Conservation (phyloP, 1,139 yeast genomes). For the Saccharomyces hybrid region DNA sequence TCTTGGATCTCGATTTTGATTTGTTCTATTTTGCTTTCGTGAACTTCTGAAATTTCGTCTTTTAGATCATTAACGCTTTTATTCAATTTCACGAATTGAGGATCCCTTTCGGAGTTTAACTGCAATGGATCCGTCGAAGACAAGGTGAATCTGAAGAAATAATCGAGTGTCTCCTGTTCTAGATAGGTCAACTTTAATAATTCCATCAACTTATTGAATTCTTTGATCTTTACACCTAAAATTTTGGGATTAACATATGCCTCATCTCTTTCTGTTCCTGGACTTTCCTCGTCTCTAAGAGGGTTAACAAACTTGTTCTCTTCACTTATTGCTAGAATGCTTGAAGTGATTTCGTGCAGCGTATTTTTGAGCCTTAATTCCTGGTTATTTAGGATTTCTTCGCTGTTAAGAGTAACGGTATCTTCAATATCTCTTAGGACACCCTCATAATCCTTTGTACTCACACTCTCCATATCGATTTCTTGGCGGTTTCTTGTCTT, state of each 20-base stretch:
- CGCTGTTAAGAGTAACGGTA: conserved; percentile 16
- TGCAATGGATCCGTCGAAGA: conserved; percentile 18
- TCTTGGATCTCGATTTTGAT: conserved; percentile 15
- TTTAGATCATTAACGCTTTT: conserved; percentile 18
- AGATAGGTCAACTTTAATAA: conserved; percentile 23
- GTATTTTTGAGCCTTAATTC: conserved; percentile 17
- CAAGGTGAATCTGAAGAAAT: conserved; percentile 27
- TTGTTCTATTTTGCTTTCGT: conserved; percentile 14
- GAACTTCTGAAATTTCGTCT: conserved; percentile 10
- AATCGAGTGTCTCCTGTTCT: conserved; percentile 29
- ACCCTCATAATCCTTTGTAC: background rate
- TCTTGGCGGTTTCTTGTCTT: background rate
- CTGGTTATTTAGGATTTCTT: conserved; percentile 17
- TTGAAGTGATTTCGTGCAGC: conserved; percentile 23
- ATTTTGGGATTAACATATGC: conserved; percentile 16
- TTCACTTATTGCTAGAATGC: conserved; percentile 17
- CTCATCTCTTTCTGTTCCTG: background rate
- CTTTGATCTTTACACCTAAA: conserved; percentile 15
- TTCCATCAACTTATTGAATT: conserved; percentile 20
- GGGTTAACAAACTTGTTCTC: conserved; percentile 19
- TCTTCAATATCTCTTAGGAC: conserved; percentile 10
- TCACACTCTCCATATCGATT: background rate
- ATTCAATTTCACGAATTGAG: conserved; percentile 16
- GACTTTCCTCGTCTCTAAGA: conserved; percentile 1
- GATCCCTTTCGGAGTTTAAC: conserved; percentile 19